Evolutionary conservation across 805 yeast genomes (phyloP), one percentile per base, ranked within the genome.

Genomic region (Pichia nakasei): DNA sequence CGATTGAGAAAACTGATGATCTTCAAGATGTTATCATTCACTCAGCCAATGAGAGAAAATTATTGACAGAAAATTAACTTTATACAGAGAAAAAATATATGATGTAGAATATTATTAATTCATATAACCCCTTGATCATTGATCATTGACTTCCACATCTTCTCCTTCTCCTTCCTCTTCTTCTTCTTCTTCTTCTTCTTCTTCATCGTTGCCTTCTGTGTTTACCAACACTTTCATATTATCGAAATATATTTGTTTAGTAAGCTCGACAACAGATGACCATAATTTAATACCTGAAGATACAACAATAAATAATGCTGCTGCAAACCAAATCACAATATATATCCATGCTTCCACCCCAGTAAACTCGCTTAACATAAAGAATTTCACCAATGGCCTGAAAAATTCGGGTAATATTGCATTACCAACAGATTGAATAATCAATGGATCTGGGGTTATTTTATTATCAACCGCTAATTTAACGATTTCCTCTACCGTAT

Each of bases 1-100:
- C 66, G 7, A 71, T 87, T 8, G 65, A 68, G 17, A 73, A 75
- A 47, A 73, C 66, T 9, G 73, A 66, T 6, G 43, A 44, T n/a
- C 39, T 41, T 34, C 37, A 44, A 2, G 61, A 59, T 46, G 35
- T 59, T 17, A 40, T 38, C 3, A 55, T 57, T 4, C 41, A 37
- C 17, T 18, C 43, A 2, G 18, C 31, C 12, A 18, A 24, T 2
- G n/a, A 12, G 21, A n/a, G n/a, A n/a, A 35, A 15, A 3, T 27
- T 19, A 1, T 21, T 35, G 21, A 17, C 18, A 9, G 9, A 32
- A n/a, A 8, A 32, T 19, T 19, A 33, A 33, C 22, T 11, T 12
- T 12, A 19, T 33, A 19, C 5, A 19, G 5, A 33, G 21, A 9
- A 9, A 24, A 13, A 20, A 34, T 34, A 34, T 9, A 19, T 12